Percentiles rank a stretch among this genome's conserved stretches.
These are phyloP conservation scores for Penicillium sp. DNA, from an alignment of 2,329 filamentous ascomycete genomes.

Conservation along the genomic window DNA sequence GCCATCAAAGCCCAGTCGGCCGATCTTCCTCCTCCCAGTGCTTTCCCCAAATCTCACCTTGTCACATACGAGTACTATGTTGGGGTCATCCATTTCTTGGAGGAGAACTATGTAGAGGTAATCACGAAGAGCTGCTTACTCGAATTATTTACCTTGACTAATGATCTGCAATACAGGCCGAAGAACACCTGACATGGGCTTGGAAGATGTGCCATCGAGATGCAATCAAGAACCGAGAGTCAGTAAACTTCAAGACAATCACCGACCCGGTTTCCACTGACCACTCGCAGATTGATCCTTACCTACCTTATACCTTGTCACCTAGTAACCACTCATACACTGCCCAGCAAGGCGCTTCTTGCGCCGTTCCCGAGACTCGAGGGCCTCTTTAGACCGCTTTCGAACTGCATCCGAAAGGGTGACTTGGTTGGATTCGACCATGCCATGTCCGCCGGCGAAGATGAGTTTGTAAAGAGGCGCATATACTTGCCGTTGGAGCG, in stretches of 20 bases:
- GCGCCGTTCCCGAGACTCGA: conserved; percentile 72
- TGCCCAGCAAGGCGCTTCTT: conserved; percentile 71
- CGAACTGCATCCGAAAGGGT: conserved; percentile 72
- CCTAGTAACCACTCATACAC: conserved; percentile 78
- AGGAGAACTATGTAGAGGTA: conserved; percentile 84
- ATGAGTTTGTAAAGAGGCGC: conserved; percentile 87
- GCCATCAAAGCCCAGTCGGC: conserved; percentile 71
- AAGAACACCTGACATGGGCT: conserved; percentile 73
- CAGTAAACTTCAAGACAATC: conserved; percentile 31
- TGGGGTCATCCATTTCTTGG: conserved; percentile 87
- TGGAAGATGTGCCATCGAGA: conserved; percentile 75
- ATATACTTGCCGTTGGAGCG: conserved; percentile 94
- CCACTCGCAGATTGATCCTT: conserved; percentile 66
- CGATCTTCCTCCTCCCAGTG: conserved; percentile 75
- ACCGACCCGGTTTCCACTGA: conserved; percentile 21
- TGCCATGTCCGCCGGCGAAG: conserved; percentile 74
- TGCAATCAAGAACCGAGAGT: conserved; percentile 76
- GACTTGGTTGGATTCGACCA: conserved; percentile 80
- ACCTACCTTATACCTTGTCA: conserved; percentile 94
- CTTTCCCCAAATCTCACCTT: conserved; percentile 83
- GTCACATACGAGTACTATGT: conserved; percentile 97
- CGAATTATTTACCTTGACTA: conserved; percentile 1
- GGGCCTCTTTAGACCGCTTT: conserved; percentile 72
- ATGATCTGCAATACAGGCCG: conserved; percentile 54
- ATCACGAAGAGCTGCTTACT: conserved; percentile 12